Conservation (phyloP, 495 filamentous ascomycete genomes). For the Aspergillus saccharolyticus region DNA sequence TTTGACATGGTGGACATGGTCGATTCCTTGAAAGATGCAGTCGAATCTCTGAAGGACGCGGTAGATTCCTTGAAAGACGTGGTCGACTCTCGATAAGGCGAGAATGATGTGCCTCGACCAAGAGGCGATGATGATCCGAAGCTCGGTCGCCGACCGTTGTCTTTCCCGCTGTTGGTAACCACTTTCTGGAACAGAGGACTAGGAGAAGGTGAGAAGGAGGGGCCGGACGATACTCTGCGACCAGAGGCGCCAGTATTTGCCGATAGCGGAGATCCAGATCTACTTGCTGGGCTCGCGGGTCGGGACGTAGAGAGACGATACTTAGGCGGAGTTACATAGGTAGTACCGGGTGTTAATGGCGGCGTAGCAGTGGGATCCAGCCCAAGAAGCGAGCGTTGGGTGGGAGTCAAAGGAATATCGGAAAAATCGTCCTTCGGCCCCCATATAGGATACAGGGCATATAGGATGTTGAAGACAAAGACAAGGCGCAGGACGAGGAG, state of each 20-base stretch:
- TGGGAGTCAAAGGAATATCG: conserved; percentile 88
- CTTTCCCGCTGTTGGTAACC: conserved; percentile 44
- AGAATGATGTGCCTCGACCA: conserved; percentile 45
- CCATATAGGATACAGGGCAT: conserved; percentile 64
- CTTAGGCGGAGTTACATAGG: conserved; percentile 79
- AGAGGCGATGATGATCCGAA: conserved; percentile 47
- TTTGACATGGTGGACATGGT: conserved; percentile 1
- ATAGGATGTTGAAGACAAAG: conserved; percentile 59
- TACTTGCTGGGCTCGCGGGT: conserved; percentile 46
- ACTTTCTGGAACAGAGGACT: conserved; percentile 72
- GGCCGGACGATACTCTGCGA: conserved; percentile 31
- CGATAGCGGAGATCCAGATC: conserved; percentile 50
- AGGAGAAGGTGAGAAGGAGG: conserved; percentile 46
- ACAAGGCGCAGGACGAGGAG: conserved; percentile 51
- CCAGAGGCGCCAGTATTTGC: conserved; percentile 39
- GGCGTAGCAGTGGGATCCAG: conserved; percentile 61
- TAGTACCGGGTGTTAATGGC: conserved; percentile 59
- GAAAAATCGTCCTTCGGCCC: conserved; percentile 66
- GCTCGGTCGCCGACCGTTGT: conserved; percentile 55
- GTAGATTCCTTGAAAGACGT: conserved; percentile 3
- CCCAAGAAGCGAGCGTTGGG: conserved; percentile 79
- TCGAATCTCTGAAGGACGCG: background rate
- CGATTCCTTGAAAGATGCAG: background rate
- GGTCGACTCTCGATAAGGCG: conserved; percentile 42
- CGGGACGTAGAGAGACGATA: conserved; percentile 74